phyloP scores from a whole-genome alignment of 176 grass and related monocot species.

The Oryza coarctata region DNA sequence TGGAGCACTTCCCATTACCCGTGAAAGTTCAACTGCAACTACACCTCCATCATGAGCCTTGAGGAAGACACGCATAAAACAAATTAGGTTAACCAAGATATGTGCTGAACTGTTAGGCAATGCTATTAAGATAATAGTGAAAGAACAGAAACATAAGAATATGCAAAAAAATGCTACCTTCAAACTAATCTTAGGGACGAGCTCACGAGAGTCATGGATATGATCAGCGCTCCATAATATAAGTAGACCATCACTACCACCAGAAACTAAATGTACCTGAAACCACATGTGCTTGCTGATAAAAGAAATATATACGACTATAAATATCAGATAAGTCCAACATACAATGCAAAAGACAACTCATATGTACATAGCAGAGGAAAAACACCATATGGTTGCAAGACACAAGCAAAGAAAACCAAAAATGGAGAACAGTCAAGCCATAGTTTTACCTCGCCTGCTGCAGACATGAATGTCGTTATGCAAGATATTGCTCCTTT shows the following conservation, averaged over 20 bases:
- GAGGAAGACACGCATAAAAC: conserved; percentile 14
- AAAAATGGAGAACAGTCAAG: conserved; percentile 21
- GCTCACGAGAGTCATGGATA: conserved; percentile 90
- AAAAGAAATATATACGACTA: conserved; percentile 20
- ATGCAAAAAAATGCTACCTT: conserved; percentile 53
- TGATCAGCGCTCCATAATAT: conserved; percentile 97
- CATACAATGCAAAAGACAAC: background rate
- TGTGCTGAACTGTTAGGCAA: background rate
- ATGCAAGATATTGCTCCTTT: conserved; percentile 95
- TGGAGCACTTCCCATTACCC: conserved; percentile 92
- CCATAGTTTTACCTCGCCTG: conserved; percentile 69
- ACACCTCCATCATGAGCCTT: conserved; percentile 99
- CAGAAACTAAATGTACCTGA: conserved; percentile 95
- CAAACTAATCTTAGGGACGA: conserved; percentile 93
- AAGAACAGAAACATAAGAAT: conserved; percentile 9
- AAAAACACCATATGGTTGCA: background rate
- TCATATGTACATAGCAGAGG: conserved; percentile 15
- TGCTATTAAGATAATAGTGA: conserved; percentile 7
- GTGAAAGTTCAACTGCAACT: conserved; percentile 93
- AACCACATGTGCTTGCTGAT: conserved; percentile 29
- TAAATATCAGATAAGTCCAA: conserved; percentile 25
- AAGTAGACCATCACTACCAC: conserved; percentile 88
- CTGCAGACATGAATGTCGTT: conserved; percentile 90
- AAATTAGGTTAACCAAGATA: conserved; percentile 25
- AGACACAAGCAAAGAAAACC: conserved; percentile 18